These are phyloP conservation scores for Puccinia brachypodii DNA, from an alignment of 1,284 basidiomycete species.

Conservation along the genomic window DNA sequence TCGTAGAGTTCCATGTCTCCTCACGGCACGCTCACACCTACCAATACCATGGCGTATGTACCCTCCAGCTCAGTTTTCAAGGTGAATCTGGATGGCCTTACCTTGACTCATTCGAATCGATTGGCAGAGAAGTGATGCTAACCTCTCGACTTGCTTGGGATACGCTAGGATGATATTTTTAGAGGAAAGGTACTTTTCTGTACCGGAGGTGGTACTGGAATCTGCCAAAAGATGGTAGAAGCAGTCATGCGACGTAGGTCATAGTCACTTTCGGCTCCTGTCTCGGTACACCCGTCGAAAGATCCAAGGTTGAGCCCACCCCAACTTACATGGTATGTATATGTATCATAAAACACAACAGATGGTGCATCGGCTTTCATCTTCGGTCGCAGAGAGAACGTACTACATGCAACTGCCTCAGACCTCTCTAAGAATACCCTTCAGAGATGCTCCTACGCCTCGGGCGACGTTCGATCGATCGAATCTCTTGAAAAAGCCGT, in stretches of 20 bases:
- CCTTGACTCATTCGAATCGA: background rate
- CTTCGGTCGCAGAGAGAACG: slow-evolving; percentile 64
- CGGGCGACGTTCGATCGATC: slow-evolving; percentile 80
- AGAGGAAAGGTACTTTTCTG: slow-evolving; percentile 90
- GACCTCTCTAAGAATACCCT: slow-evolving; percentile 73
- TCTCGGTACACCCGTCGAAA: background rate
- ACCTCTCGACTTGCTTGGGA: background rate
- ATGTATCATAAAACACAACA: slow-evolving; percentile 55
- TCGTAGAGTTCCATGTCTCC: background rate
- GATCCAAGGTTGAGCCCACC: slow-evolving; percentile 16
- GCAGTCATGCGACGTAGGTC: slow-evolving; percentile 64
- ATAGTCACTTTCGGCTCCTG: too few relatives aligned
- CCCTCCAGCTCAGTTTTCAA: slow-evolving; percentile 8
- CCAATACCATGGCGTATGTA: background rate
- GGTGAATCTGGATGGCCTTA: background rate
- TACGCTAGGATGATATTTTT: slow-evolving; percentile 67
- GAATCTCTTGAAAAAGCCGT: slow-evolving; percentile 75
- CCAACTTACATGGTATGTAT: background rate
- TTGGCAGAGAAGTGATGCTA: background rate
- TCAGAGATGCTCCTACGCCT: slow-evolving; percentile 68
- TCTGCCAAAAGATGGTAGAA: slow-evolving; percentile 84
- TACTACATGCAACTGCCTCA: slow-evolving; percentile 70
- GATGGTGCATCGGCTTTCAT: slow-evolving; percentile 53
- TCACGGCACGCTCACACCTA: background rate
- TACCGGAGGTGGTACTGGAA: slow-evolving; percentile 66